Conservation (phyloP, 495 filamentous ascomycete species). For the Daldinia decipiens region DNA sequence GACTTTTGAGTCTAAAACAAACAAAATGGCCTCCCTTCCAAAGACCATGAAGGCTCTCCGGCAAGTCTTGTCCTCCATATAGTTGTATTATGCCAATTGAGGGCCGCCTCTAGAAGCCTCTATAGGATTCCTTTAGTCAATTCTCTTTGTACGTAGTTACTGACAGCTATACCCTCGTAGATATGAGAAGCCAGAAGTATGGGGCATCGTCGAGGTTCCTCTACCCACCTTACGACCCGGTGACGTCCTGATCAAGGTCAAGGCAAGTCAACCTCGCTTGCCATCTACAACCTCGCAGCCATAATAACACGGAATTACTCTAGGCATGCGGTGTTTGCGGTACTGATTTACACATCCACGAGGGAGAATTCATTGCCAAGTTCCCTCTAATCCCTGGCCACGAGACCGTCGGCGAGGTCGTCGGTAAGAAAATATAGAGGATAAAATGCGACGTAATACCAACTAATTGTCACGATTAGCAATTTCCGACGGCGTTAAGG, state of each 20-base stretch:
- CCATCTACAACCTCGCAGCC: neutral
- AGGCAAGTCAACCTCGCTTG: constrained; percentile 46
- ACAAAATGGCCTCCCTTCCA: constrained; percentile 56
- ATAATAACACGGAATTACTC: constrained; percentile 24
- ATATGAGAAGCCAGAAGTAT: constrained; percentile 70
- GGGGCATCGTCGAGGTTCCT: constrained; percentile 67
- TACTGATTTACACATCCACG: constrained; percentile 72
- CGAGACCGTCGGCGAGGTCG: constrained; percentile 67
- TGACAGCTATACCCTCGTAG: constrained; percentile 50
- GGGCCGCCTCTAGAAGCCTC: neutral
- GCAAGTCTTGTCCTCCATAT: constrained; percentile 49
- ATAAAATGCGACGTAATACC: neutral
- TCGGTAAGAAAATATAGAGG: constrained; percentile 38
- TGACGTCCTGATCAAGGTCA: constrained; percentile 70
- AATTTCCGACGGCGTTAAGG: constrained; percentile 62
- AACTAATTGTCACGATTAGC: constrained; percentile 24
- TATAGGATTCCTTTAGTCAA: neutral
- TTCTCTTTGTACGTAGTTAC: neutral
- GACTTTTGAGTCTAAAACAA: neutral
- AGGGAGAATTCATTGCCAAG: constrained; percentile 56
- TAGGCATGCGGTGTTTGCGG: constrained; percentile 74
- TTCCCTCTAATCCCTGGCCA: constrained; percentile 59
- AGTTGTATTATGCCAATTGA: neutral
- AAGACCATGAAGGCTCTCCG: constrained; percentile 70
- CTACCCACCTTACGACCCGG: constrained; percentile 68